These are phyloP conservation scores for Trichoderma breve DNA, from an alignment of 2,329 filamentous ascomycete species.

Conservation along the genomic window DNA sequence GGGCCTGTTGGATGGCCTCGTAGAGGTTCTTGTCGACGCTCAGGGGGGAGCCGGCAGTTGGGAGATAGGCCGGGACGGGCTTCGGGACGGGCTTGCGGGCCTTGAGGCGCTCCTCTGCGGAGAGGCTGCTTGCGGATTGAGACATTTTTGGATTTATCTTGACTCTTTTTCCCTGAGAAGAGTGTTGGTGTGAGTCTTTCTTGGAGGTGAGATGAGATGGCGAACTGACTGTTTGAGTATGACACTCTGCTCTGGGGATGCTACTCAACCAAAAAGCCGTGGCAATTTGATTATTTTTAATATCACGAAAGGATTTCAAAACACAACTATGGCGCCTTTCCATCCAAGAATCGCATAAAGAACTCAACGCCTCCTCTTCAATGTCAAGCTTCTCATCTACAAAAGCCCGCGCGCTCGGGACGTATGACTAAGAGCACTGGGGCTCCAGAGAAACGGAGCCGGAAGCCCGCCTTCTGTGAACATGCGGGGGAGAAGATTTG, in stretches of 20 bases:
- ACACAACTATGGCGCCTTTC: neutral
- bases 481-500: neutral
- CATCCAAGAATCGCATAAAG: neutral
- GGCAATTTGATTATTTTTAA: neutral
- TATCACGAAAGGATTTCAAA: neutral
- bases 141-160: slow-evolving; percentile 11
- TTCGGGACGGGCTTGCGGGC: slow-evolving; percentile 46
- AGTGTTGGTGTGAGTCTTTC: neutral
- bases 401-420: neutral
- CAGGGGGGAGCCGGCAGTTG: slow-evolving; percentile 42
- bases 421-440: neutral
- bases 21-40: slow-evolving; percentile 52
- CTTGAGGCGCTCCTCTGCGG: slow-evolving; percentile 39
- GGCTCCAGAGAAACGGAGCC: neutral
- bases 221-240: neutral
- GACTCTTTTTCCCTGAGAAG: neutral
- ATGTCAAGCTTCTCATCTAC: neutral
- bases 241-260: neutral
- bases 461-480: neutral
- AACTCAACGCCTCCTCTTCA: neutral
- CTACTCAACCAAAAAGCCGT: neutral
- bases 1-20: slow-evolving; percentile 55
- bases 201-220: neutral
- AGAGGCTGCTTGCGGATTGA: slow-evolving; percentile 15
- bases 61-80: slow-evolving; percentile 50